A percentile compares a stretch with the other conserved stretches of the same genome.
Evolutionary conservation across 305 asterid species (phyloP).

Genomic region (Euphrasia arctica): DNA sequence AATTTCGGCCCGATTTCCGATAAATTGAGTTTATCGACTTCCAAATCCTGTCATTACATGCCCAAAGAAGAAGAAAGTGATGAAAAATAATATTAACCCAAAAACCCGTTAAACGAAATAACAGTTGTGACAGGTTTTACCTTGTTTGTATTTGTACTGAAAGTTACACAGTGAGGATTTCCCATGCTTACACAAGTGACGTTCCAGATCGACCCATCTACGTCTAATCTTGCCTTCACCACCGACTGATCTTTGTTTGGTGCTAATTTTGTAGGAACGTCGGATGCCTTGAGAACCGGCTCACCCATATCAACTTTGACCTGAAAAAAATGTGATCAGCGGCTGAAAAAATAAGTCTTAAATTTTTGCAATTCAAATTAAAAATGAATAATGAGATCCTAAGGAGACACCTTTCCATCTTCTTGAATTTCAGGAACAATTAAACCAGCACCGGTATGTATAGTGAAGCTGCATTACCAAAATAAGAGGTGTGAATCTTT

Average conservation of each 20-base stretch:
- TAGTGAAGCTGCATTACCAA: conserved; percentile 53
- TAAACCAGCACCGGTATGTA: conserved; percentile 83
- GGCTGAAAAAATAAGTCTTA: background rate
- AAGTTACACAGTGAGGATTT: conserved; percentile 80
- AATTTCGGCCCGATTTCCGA: conserved; percentile 84
- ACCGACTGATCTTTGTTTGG: conserved; percentile 60
- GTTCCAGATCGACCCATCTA: conserved; percentile 63
- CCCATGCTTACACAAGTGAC: conserved; percentile 93
- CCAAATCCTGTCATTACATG: conserved; percentile 44
- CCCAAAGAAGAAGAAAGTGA: background rate
- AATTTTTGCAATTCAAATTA: background rate
- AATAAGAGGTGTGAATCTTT: conserved; percentile 1
- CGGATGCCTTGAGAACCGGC: conserved; percentile 73
- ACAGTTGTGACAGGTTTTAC: conserved; percentile 28
- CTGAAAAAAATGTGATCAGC: conserved; percentile 33
- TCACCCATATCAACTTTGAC: conserved; percentile 92
- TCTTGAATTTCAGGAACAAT: conserved; percentile 78
- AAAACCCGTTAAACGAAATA: background rate
- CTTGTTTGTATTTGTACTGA: conserved; percentile 49
- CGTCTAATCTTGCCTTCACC: conserved; percentile 54
- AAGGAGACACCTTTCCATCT: conserved; percentile 64
- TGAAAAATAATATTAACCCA: background rate
- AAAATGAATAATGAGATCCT: conserved; percentile 3
- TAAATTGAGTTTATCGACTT: conserved; percentile 61
- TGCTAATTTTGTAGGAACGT: conserved; percentile 69